Evolutionary conservation across 2,329 filamentous ascomycete genomes (phyloP), one percentile per base, ranked within the genome.

Genomic region (Penicillium decumbens): DNA sequence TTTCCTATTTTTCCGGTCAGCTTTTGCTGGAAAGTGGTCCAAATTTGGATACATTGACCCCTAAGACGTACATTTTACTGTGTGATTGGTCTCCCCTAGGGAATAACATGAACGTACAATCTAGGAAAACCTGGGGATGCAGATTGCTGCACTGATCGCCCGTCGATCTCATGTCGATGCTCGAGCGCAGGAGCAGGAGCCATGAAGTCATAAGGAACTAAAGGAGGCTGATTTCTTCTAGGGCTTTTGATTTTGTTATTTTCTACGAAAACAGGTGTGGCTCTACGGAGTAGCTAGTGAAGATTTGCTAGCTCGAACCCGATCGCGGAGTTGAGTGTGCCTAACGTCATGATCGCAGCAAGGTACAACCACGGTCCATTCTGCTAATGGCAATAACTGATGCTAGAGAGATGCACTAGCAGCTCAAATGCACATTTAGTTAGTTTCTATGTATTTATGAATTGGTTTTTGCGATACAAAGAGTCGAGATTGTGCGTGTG

Each of bases 151-250:
- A 41, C 24, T 41, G 49, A 51, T 47, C 44, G 41, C 24, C 48
- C 32, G 44, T 18, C 49, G 49, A 51, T 47, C 49, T 7, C 44
- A 41, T 47, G 35, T 18, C 35, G 28, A 40, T 40, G 40, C 35
- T 41, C 43, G 48, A 51, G 41, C 41, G 39, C 35, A 51, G 49
- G 41, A 24, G 25, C 25, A 2, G 25, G 27, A 9, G 37, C n/a
- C 42, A 28, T 29, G 28, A 13, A 13, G 28, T 4, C 28, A 29
- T 29, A 37, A 20, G 15, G 32, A 15, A 6, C 3, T 8, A 7
- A 3, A 18, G 3, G 1, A n/a, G n/a, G 13, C 7, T 33, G n/a
- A 33, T 27, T 27, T 27, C 32, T 9, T 30, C 12, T 30, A 8
- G 7, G 32, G 15, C 6, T 18, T 33, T 18, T 1, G 9, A n/a